Percentiles rank a stretch among this genome's conserved stretches.
These are phyloP conservation scores for Penicillium expansum DNA, from an alignment of 2,329 filamentous ascomycete species.

Conservation along the genomic window DNA sequence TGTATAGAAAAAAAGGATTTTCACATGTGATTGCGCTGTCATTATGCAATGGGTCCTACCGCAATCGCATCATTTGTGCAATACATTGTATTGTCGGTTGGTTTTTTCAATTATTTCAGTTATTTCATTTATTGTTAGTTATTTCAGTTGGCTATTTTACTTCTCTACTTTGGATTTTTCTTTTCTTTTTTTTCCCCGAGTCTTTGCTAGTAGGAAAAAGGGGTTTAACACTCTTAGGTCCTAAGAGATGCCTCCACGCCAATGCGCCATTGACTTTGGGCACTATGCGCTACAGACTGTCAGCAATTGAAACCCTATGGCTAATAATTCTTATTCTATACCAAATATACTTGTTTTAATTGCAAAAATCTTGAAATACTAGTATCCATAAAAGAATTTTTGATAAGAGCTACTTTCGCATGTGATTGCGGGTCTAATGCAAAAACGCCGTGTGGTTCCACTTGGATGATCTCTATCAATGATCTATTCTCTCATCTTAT, in stretches of 20 bases:
- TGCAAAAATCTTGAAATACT: not conserved
- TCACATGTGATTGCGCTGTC: conserved; percentile 28
- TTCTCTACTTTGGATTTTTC: conserved; percentile 6
- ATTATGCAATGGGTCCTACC: conserved; percentile 24
- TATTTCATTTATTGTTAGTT: too few species aligned
- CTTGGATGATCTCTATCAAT: not conserved
- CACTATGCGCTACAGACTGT: not conserved
- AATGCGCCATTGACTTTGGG: conserved; percentile 3
- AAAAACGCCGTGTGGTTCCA: conserved; percentile 6
- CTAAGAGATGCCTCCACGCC: not conserved
- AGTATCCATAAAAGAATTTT: not conserved
- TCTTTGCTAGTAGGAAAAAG: not conserved
- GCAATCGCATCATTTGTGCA: conserved; percentile 17
- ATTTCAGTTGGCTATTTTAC: not conserved
- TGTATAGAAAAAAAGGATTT: conserved; percentile 12
- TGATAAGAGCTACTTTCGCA: conserved; percentile 27
- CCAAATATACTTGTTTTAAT: not conserved
- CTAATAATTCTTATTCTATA: not conserved
- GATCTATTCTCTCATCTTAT: not conserved
- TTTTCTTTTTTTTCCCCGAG: not conserved
- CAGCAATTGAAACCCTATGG: not conserved
- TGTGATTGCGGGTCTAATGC: conserved; percentile 36
- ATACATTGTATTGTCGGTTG: conserved; percentile 9
- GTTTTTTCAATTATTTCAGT: too few species aligned
- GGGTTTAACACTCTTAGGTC: not conserved